Evolutionary conservation across 768 basidiomycete species (phyloP).

Genomic region (Amanita brunnescens): DNA sequence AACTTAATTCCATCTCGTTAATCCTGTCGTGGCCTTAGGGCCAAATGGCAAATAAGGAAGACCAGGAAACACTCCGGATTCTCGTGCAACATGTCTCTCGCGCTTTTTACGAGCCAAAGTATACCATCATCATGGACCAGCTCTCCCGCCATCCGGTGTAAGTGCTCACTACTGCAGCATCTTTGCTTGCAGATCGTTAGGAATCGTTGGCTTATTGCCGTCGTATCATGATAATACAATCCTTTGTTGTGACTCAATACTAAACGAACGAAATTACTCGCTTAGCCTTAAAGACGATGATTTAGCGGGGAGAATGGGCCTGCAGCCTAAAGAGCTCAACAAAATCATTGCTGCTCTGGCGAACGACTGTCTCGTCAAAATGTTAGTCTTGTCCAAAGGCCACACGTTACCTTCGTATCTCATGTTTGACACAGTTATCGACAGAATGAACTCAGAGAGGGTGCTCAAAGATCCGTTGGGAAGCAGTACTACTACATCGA

Average conservation of each 20-base stretch:
- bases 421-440: constrained; percentile 50
- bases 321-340: constrained; percentile 84
- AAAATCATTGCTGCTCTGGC: constrained; percentile 80
- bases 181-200: constrained; percentile 11
- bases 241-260: constrained; percentile 10
- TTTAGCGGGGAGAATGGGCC: constrained; percentile 81
- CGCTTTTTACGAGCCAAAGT: constrained; percentile 92
- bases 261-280: constrained; percentile 16
- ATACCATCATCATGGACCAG: constrained; percentile 88
- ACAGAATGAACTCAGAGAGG: constrained; percentile 87
- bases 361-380: constrained; percentile 68
- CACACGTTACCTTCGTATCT: background rate
- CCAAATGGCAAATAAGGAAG: constrained; percentile 63
- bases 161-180: constrained; percentile 37
- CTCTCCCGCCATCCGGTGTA: constrained; percentile 90
- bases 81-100: constrained; percentile 91
- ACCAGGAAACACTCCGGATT: constrained; percentile 72
- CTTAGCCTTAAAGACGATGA: constrained; percentile 89
- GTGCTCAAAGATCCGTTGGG: constrained; percentile 77
- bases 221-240: constrained; percentile 13
- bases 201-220: constrained; percentile 14
- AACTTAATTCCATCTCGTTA: background rate
- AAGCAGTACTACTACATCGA: constrained; percentile 96
- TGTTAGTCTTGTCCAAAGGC: constrained; percentile 37
- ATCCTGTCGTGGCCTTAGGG: constrained; percentile 8